These are phyloP conservation scores for Arthrobotrys iridis DNA, from an alignment of 2,329 filamentous ascomycete species.

Conservation along the genomic window DNA sequence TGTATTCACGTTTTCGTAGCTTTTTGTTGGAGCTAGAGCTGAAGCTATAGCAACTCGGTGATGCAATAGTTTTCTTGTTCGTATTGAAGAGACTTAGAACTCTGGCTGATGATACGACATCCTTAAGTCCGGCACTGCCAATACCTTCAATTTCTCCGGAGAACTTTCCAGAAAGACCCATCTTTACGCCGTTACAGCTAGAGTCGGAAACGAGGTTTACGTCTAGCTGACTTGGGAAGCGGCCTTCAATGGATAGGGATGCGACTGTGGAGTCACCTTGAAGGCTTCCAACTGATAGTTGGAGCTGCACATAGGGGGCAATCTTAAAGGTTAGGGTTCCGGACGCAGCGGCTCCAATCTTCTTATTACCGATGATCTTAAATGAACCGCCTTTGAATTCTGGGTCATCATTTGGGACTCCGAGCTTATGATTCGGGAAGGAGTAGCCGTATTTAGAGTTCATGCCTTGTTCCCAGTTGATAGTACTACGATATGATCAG, in stretches of 20 bases:
- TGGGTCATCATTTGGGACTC: slow-evolving; percentile 15
- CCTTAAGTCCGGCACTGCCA: slow-evolving; percentile 24
- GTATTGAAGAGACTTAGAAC: slow-evolving; percentile 41
- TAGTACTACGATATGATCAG: slow-evolving; percentile 31
- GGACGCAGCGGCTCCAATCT: slow-evolving; percentile 12
- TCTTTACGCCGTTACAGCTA: slow-evolving; percentile 33
- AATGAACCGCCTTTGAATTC: slow-evolving; percentile 9
- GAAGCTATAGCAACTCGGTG: slow-evolving; percentile 10
- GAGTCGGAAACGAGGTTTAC: slow-evolving; percentile 33
- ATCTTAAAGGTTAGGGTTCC: slow-evolving; percentile 35
- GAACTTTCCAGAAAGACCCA: slow-evolving; percentile 29
- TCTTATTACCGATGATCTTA: slow-evolving; percentile 34
- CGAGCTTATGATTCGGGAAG: slow-evolving; percentile 38
- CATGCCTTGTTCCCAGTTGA: slow-evolving; percentile 28
- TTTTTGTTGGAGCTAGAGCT: slow-evolving; percentile 32
- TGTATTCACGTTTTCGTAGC: slow-evolving; percentile 35
- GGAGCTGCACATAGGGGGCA: slow-evolving; percentile 37
- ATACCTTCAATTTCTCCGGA: slow-evolving; percentile 37
- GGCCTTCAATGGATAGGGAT: slow-evolving; percentile 34
- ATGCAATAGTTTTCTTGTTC: slow-evolving; percentile 14
- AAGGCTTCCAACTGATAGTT: slow-evolving; percentile 35
- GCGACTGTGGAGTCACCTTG: slow-evolving; percentile 23
- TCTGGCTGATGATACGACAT: slow-evolving; percentile 27
- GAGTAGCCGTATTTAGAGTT: slow-evolving; percentile 45
- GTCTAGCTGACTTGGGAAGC: slow-evolving; percentile 27